phyloP scores from a whole-genome alignment of 169 alveolate genomes.

The Cryptosporidium meleagridis region DNA sequence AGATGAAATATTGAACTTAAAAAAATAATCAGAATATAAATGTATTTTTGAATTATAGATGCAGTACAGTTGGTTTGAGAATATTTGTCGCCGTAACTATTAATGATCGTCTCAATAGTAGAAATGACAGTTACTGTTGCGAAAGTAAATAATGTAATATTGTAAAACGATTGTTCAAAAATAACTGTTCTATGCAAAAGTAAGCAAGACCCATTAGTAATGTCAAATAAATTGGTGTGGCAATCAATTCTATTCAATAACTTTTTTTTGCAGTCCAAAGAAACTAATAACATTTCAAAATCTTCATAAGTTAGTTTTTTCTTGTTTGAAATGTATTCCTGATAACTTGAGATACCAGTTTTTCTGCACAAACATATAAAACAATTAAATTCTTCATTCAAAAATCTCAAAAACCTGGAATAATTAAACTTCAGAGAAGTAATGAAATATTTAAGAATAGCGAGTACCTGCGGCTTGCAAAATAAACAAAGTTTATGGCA shows the following conservation, averaged over 20 bases:
- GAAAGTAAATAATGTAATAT: constrained; percentile 4
- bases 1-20: constrained; percentile 3
- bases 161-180: constrained; percentile 21
- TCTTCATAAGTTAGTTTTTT: constrained; percentile 26
- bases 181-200: not conserved
- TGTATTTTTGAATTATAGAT: not conserved
- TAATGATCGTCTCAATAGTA: not conserved
- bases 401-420: not conserved
- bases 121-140: not conserved
- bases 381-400: not conserved
- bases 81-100: not conserved
- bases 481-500: not conserved
- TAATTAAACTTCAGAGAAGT: not conserved
- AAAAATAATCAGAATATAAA: not conserved
- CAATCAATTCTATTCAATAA: not conserved
- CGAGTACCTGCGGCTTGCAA: not conserved
- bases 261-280: constrained; percentile 15
- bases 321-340: not conserved
- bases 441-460: not conserved
- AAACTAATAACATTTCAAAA: constrained; percentile 25
- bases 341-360: not conserved
- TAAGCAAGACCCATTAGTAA: constrained; percentile 12
- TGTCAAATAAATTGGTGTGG: not conserved
- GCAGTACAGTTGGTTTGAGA: not conserved
- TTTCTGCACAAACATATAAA: not conserved